A percentile compares a stretch with the other conserved stretches of the same genome.
Evolutionary conservation across 2,329 filamentous ascomycete genomes (phyloP).

Genomic region (Ceratocystis diversiconidia): DNA sequence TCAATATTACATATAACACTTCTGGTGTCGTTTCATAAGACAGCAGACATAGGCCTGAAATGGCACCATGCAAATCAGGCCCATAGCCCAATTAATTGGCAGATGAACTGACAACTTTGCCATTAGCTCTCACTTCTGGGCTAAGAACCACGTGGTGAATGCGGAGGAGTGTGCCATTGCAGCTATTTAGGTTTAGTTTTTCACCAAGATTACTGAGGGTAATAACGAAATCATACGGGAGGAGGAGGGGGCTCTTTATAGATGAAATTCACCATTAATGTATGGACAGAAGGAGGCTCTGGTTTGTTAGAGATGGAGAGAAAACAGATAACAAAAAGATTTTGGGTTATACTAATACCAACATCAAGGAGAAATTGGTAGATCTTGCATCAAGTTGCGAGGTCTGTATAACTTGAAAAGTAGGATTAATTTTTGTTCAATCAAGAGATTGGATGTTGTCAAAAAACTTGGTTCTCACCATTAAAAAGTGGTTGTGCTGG

Average conservation of each 20-base stretch:
- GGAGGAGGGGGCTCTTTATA: background rate
- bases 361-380: background rate
- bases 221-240: background rate
- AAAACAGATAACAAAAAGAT: background rate
- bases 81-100: background rate
- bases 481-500: background rate
- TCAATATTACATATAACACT: background rate
- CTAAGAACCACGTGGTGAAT: constrained; percentile 1
- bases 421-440: background rate
- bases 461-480: too few species aligned
- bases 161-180: constrained; percentile 1
- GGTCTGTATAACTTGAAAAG: background rate
- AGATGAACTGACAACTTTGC: constrained; percentile 3
- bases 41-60: constrained; percentile 7
- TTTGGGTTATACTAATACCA: background rate
- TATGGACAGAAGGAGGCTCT: background rate
- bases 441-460: background rate
- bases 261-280: background rate
- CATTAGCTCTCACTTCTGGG: constrained; percentile 4
- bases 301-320: background rate
- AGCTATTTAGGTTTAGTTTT: background rate
- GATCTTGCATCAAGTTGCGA: background rate
- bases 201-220: background rate
- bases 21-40: background rate
- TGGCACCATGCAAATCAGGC: constrained; percentile 12